Conservation (phyloP, 495 filamentous ascomycete genomes). For the Trichoderma orchidacearum region DNA sequence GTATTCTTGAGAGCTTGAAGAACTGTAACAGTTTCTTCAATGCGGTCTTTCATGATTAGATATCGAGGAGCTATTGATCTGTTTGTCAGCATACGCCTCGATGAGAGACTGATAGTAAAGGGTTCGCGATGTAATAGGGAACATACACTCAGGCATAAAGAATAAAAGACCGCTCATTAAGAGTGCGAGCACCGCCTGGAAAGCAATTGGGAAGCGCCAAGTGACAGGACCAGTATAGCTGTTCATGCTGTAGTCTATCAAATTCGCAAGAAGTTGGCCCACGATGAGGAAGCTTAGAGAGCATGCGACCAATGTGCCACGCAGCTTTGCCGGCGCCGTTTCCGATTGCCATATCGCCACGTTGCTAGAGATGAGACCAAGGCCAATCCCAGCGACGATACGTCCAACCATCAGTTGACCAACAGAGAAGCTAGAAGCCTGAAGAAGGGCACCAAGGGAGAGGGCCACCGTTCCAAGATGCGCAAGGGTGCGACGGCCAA, state of each 20-base stretch:
- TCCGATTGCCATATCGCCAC: constrained; percentile 64
- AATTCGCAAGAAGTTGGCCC: constrained; percentile 59
- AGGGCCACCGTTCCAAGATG: background rate
- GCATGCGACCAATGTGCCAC: constrained; percentile 67
- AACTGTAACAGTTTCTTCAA: constrained; percentile 39
- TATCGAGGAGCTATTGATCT: constrained; percentile 33
- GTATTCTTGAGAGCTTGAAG: background rate
- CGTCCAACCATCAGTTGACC: constrained; percentile 51
- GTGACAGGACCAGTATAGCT: constrained; percentile 45
- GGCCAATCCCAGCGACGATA: constrained; percentile 48
- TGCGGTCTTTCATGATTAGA: constrained; percentile 52
- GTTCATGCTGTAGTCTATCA: constrained; percentile 50
- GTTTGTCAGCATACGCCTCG: background rate
- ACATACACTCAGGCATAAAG: constrained; percentile 31
- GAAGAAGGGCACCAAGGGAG: background rate
- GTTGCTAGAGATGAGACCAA: constrained; percentile 26
- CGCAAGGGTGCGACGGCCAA: background rate
- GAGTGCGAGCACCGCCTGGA: constrained; percentile 54
- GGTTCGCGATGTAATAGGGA: too few species aligned
- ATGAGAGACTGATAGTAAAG: too few species aligned
- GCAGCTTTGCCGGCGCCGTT: constrained; percentile 47
- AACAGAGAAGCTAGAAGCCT: background rate
- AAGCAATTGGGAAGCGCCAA: constrained; percentile 56
- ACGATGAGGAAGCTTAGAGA: constrained; percentile 60
- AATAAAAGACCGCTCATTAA: constrained; percentile 42